These are phyloP conservation scores for Pythium aquatile DNA, from an alignment of 352 stramenopile species.

Conservation along the genomic window DNA sequence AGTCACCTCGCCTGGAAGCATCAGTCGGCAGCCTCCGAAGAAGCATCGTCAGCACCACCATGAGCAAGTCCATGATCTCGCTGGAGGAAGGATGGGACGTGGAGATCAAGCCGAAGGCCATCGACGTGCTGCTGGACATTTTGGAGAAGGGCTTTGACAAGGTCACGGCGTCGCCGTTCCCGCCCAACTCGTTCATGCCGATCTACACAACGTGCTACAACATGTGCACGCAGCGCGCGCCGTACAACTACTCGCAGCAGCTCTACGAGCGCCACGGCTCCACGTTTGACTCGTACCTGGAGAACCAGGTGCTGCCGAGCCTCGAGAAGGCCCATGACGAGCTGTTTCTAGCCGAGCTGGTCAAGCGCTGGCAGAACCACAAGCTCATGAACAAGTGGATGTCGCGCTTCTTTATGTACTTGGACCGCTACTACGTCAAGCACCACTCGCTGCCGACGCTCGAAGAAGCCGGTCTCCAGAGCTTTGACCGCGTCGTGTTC, in stretches of 20 bases:
- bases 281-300: constrained; percentile 86
- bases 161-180: constrained; percentile 77
- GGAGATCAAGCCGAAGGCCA: constrained; percentile 88
- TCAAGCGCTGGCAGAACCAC: constrained; percentile 98
- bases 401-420: constrained; percentile 99
- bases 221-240: constrained; percentile 99
- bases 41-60: constrained; percentile 18
- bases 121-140: constrained; percentile 86
- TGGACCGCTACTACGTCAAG: constrained; percentile 98
- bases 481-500: constrained; percentile 82
- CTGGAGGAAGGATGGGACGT: constrained; percentile 86
- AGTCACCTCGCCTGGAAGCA: background rate
- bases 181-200: constrained; percentile 83
- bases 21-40: background rate
- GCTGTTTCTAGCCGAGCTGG: constrained; percentile 97
- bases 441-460: constrained; percentile 97
- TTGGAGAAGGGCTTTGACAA: constrained; percentile 87
- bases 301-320: constrained; percentile 87
- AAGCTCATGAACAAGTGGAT: constrained; percentile 99
- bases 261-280: constrained; percentile 97
- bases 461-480: constrained; percentile 87
- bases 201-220: constrained; percentile 97
- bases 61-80: constrained; percentile 85
- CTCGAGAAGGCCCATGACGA: constrained; percentile 90
- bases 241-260: constrained; percentile 99